These are phyloP conservation scores for Phoenix roebelenii DNA, from an alignment of 176 grass and related monocot species.

Conservation along the genomic window DNA sequence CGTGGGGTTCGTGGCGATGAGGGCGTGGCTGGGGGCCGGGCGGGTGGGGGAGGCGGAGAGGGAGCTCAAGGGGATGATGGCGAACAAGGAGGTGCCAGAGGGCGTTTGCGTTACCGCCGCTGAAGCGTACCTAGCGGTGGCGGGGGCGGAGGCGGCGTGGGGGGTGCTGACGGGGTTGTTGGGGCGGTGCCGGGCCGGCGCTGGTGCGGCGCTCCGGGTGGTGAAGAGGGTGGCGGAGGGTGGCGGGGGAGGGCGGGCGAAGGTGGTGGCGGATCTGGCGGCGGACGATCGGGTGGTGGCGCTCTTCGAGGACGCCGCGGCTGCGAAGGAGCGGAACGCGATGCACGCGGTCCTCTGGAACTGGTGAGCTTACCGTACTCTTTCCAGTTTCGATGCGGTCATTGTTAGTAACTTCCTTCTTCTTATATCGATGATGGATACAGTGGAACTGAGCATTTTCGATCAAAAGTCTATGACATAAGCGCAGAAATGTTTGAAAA, in stretches of 20 bases:
- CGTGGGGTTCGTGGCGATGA: conserved; percentile 52
- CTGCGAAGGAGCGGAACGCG: conserved; percentile 38
- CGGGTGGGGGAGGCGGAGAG: conserved; percentile 59
- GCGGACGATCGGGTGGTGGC: conserved; percentile 69
- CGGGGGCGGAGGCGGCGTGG: conserved; percentile 43
- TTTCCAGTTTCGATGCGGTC: background rate
- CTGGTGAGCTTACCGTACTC: conserved; percentile 34
- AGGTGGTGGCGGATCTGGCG: conserved; percentile 52
- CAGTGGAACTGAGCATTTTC: conserved; percentile 78
- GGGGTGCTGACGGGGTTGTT: conserved; percentile 49
- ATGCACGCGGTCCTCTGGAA: conserved; percentile 92
- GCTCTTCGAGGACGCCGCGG: conserved; percentile 45
- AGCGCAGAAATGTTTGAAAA: conserved; percentile 74
- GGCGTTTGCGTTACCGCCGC: conserved; percentile 48
- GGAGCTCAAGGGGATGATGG: conserved; percentile 64
- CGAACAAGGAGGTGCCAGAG: conserved; percentile 46
- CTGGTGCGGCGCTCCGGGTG: conserved; percentile 53
- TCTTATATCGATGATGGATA: conserved; percentile 16
- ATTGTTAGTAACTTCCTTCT: conserved; percentile 16
- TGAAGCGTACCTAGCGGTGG: conserved; percentile 52
- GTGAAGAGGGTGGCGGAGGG: conserved; percentile 48
- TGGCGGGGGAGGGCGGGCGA: conserved; percentile 28
- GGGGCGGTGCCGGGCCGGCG: conserved; percentile 37
- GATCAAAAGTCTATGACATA: conserved; percentile 48
- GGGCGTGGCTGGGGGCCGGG: conserved; percentile 42